These are phyloP conservation scores for Scutellaria barbata DNA, from an alignment of 257 asterid species.

Conservation along the genomic window DNA sequence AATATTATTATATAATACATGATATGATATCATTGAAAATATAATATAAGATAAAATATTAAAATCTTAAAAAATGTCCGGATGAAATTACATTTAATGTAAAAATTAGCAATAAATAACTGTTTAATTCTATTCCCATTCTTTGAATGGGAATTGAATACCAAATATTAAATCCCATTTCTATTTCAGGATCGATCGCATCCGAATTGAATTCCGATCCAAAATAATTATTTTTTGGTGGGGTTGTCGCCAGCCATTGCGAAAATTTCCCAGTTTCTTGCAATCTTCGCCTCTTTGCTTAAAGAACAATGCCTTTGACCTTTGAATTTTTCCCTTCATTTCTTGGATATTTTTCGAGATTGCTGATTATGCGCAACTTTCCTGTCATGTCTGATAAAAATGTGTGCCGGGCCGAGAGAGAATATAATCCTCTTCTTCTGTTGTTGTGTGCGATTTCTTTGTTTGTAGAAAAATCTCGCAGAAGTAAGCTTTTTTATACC, in stretches of 20 bases:
- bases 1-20: too few relatives aligned
- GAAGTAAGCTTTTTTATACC: conserved; percentile 28
- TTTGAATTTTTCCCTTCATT: conserved; percentile 43
- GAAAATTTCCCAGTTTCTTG: conserved; percentile 51
- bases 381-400: conserved; percentile 38
- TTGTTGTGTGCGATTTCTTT: neutral
- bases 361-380: conserved; percentile 31
- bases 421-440: conserved; percentile 14
- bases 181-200: neutral
- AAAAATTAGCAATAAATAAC: too few relatives aligned
- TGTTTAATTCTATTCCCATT: neutral
- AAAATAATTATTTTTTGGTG: neutral
- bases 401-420: conserved; percentile 34
- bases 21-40: too few relatives aligned
- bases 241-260: conserved; percentile 50
- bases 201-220: neutral
- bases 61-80: too few relatives aligned
- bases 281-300: conserved; percentile 46
- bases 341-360: conserved; percentile 30
- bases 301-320: conserved; percentile 51
- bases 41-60: too few relatives aligned
- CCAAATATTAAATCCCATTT: neutral
- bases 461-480: conserved; percentile 19
- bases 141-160: too few relatives aligned
- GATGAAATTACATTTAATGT: too few relatives aligned